phyloP scores from a whole-genome alignment of 306 rosid species.

The Adenanthera pavonina region DNA sequence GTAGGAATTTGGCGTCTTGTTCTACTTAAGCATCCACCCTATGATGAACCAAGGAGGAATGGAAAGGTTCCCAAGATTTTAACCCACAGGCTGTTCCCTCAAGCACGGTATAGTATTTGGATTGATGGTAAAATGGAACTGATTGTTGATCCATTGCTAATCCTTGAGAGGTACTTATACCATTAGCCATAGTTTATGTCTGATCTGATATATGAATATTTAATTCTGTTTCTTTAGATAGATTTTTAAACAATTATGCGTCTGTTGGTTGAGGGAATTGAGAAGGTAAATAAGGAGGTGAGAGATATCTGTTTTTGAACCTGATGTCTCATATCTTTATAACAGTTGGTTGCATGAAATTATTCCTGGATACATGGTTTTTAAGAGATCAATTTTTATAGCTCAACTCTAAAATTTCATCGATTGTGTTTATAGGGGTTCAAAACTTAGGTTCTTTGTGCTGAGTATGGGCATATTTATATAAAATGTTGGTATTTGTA shows the following conservation, averaged over 20 bases:
- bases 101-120: slow-evolving; percentile 95
- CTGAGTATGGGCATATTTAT: slow-evolving; percentile 8
- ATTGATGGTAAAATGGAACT: slow-evolving; percentile 99
- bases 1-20: slow-evolving; percentile 96
- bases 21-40: slow-evolving; percentile 79
- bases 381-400: slow-evolving; percentile 18
- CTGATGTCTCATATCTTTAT: not conserved
- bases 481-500: not conserved
- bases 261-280: slow-evolving; percentile 26
- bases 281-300: not conserved
- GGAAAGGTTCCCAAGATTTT: slow-evolving; percentile 96
- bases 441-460: not conserved
- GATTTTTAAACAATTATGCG: slow-evolving; percentile 13
- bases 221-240: slow-evolving; percentile 18
- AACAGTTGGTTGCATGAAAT: slow-evolving; percentile 1
- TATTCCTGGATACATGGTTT: slow-evolving; percentile 10
- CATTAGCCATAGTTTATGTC: slow-evolving; percentile 9
- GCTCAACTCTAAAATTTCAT: not conserved
- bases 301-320: slow-evolving; percentile 16
- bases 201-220: slow-evolving; percentile 10
- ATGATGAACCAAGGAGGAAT: slow-evolving; percentile 98
- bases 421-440: not conserved
- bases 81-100: slow-evolving; percentile 89
- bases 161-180: slow-evolving; percentile 78
- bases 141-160: slow-evolving; percentile 87